Conservation (phyloP, 2,329 filamentous ascomycete species). For the Anisogramma anomala region DNA sequence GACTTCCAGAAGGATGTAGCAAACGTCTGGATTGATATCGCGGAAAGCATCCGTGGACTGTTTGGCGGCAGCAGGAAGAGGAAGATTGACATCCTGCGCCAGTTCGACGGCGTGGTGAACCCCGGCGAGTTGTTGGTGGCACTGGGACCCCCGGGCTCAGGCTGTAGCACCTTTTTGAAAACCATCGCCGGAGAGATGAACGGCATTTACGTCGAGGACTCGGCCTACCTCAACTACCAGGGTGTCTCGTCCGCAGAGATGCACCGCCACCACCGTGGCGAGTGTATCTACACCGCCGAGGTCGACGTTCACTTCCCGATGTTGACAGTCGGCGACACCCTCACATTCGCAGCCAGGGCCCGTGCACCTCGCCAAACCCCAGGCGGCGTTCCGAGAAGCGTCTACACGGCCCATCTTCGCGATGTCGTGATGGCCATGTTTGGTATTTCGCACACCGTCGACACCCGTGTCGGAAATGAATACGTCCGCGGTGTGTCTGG, state of each 20-base stretch:
- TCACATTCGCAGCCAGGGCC: constrained; percentile 64
- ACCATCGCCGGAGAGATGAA: constrained; percentile 74
- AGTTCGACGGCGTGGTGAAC: constrained; percentile 57
- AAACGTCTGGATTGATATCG: constrained; percentile 46
- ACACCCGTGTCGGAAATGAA: constrained; percentile 65
- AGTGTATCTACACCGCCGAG: constrained; percentile 79
- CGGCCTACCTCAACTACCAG: constrained; percentile 72
- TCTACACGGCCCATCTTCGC: constrained; percentile 51
- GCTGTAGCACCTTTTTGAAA: constrained; percentile 77
- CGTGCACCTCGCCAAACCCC: constrained; percentile 53
- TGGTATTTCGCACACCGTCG: constrained; percentile 60
- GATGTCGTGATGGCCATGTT: constrained; percentile 68
- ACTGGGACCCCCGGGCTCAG: constrained; percentile 58
- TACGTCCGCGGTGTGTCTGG: constrained; percentile 64
- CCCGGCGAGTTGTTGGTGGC: constrained; percentile 68
- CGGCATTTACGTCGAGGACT: constrained; percentile 60
- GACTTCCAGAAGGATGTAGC: constrained; percentile 60
- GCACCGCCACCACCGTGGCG: constrained; percentile 66
- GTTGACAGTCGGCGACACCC: constrained; percentile 65
- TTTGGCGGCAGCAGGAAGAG: constrained; percentile 38
- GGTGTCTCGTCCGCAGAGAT: constrained; percentile 63
- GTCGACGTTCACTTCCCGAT: constrained; percentile 73
- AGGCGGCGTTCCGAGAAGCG: constrained; percentile 39
- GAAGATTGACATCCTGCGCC: constrained; percentile 56
- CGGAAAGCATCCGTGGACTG: constrained; percentile 33